Evolutionary conservation across 2,329 filamentous ascomycete genomes (phyloP), one percentile per base, ranked within the genome.

Genomic region (Pestalotiopsis sp.): DNA sequence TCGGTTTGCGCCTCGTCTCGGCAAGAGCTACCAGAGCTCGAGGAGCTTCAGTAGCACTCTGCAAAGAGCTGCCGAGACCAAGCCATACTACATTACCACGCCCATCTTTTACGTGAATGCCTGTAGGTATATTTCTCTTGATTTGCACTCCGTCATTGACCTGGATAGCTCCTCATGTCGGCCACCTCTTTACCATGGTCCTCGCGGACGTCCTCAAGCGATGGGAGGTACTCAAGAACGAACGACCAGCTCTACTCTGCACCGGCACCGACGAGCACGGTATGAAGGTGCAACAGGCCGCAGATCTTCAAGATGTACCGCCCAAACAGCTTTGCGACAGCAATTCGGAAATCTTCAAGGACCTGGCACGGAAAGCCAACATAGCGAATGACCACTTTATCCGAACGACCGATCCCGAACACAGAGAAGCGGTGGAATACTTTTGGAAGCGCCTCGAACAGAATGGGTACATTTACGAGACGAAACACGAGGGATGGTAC

Each of bases 61-160:
- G 62, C 63, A 65, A n/a, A 62, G 20, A 17, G 69, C 70, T 57
- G 31, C 49, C 57, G 63, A 68, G 31, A 72, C 70, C 58, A 98
- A 98, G 83, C 94, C 95, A 9, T 98, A 92, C 84, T 99, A 98
- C 84, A 86, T 97, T 76, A 98, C 96, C 4, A 97, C 94, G 9
- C 96, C 96, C 2, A 99, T 99, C 69, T 99, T 98, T 84, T 99
- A 99, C 81, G 96, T 99, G 83, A 99, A 99, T 87, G 93, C 95
- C 67, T 90, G 93, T 95, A 83, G 74, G 84, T 72, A 69, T 20
- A 13, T 7, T 23, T 6, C 1, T 14, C 17, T 13, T 1, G 3
- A 2, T 27, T 39, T 59, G 36, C 31, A n/a, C 13, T 36, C 66
- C 12, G 17, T 39, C 11, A 67, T 63, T 67, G 25, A 68, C 31